A percentile compares a stretch with the other conserved stretches of the same genome.
phyloP scores from a whole-genome alignment of 2,329 filamentous ascomycete genomes.

The Monilinia vaccinii-corymbosi region DNA sequence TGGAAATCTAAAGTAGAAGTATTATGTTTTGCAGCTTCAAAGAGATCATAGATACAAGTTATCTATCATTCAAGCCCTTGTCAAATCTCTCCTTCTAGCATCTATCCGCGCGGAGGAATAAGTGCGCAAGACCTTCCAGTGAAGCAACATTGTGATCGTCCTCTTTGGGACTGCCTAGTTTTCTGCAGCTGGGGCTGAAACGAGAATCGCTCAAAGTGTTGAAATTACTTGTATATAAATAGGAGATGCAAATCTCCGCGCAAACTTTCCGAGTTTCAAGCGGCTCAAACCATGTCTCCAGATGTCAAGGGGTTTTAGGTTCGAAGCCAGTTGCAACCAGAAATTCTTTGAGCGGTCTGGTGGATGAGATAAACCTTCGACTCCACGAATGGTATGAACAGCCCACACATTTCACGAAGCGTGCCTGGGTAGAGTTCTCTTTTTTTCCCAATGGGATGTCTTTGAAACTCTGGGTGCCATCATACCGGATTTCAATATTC shows the following conservation, averaged over 20 bases:
- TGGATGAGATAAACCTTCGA: slow-evolving; percentile 11
- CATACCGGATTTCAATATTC: background rate
- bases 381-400: slow-evolving; percentile 2
- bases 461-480: fast-evolving
- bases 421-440: background rate
- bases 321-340: background rate
- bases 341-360: slow-evolving; percentile 13
- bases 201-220: background rate
- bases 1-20: background rate
- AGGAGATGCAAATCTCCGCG: slow-evolving; percentile 9
- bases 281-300: slow-evolving; percentile 3
- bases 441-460: background rate
- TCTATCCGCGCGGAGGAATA: too few relatives aligned
- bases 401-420: slow-evolving; percentile 4
- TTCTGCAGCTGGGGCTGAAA: background rate
- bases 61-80: too few relatives aligned
- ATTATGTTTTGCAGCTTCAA: background rate
- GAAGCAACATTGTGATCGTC: too few relatives aligned
- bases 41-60: background rate
- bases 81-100: too few relatives aligned
- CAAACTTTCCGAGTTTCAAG: background rate
- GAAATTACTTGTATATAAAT: background rate
- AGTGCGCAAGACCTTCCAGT: too few relatives aligned
- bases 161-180: background rate
- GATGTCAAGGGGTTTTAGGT: background rate